Evolutionary conservation across 805 yeast species (phyloP).

Genomic region (Schwanniomyces pseudopolymorphus): DNA sequence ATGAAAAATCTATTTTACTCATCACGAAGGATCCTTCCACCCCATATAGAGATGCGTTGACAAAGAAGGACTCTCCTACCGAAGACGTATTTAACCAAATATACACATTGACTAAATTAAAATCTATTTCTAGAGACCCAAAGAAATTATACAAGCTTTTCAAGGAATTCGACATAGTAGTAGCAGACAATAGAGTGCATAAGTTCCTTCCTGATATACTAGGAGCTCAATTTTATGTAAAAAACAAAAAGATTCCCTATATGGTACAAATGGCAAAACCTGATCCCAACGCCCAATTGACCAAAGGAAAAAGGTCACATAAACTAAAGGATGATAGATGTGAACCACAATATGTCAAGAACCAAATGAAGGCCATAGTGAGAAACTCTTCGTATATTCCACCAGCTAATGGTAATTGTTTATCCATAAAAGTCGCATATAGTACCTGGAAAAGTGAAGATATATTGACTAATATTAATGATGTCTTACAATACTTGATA

Average conservation of each 20-base stretch:
- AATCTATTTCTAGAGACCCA: slow-evolving; percentile 42
- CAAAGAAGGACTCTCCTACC: slow-evolving; percentile 51
- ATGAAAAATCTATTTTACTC: slow-evolving; percentile 53
- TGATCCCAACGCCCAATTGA: slow-evolving; percentile 32
- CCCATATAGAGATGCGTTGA: slow-evolving; percentile 50
- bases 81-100: slow-evolving; percentile 63
- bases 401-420: slow-evolving; percentile 60
- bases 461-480: slow-evolving; percentile 52
- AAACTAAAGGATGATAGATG: slow-evolving; percentile 57
- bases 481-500: slow-evolving; percentile 49
- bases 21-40: slow-evolving; percentile 75
- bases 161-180: slow-evolving; percentile 63
- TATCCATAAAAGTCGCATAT: slow-evolving; percentile 61
- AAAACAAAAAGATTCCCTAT: slow-evolving; percentile 65
- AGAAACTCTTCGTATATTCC: slow-evolving; percentile 59
- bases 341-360: slow-evolving; percentile 62
- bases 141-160: slow-evolving; percentile 48
- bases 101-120: slow-evolving; percentile 57
- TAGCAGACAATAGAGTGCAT: slow-evolving; percentile 70
- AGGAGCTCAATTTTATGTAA: slow-evolving; percentile 61
- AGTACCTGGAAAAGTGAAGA: slow-evolving; percentile 43
- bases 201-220: slow-evolving; percentile 57
- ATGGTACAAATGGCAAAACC: slow-evolving; percentile 60
- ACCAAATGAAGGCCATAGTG: slow-evolving; percentile 64
- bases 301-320: slow-evolving; percentile 27